Base-by-base conservation (phyloP, 352 stramenopile genomes). In the Globisporangium spiculum region DNA sequence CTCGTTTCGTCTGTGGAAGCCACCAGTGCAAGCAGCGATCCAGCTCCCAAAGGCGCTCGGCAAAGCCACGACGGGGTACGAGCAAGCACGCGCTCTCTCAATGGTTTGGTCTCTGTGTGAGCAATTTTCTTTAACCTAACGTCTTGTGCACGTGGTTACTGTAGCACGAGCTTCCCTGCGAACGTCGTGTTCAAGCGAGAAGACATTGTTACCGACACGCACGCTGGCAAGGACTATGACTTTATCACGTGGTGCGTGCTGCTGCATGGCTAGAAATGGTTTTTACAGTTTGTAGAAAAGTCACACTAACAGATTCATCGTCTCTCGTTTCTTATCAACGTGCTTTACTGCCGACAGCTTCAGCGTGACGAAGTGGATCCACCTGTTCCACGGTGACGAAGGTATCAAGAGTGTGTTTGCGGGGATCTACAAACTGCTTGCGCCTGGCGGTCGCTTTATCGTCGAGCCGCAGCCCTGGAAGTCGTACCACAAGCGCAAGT, bases 291-390 rank as follows among this genome's bases (percentile, higher is more conserved):
- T 48, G 41, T 50, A n/a, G 8, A 7, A 5, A n/a, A 48, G 41
- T 50, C 41, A 50, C 41, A 50, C 41, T n/a, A 7, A n/a, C 16
- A 50, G 14, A 50, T 50, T 50, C 41, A 20, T 1, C 14, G 34
- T 48, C 41, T 48, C 6, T 59, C 22, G 1, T 14, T 10, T 22
- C 26, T 20, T 38, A 1, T 26, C 8, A 9, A 41, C 56, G 8
- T n/a, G 65, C 10, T 26, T 10, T 8, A 12, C 20, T 54, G 2
- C 22, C 57, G 20, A 27, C 38, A 92, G 89, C 59, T 93, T 97
- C 54, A 96, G 87, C 56, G 86, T 97, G 63, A 93, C 89, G 10
- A 97, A 97, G 76, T 97, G 91, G 91, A 92, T 97, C 48, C 91
- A 97, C 63, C 74, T 97, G 48, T 90, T 94, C 67, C 81, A 92